Evolutionary conservation across 352 stramenopile genomes (phyloP), one percentile per base, ranked within the genome.

Genomic region (Globisporangium sylvaticum): DNA sequence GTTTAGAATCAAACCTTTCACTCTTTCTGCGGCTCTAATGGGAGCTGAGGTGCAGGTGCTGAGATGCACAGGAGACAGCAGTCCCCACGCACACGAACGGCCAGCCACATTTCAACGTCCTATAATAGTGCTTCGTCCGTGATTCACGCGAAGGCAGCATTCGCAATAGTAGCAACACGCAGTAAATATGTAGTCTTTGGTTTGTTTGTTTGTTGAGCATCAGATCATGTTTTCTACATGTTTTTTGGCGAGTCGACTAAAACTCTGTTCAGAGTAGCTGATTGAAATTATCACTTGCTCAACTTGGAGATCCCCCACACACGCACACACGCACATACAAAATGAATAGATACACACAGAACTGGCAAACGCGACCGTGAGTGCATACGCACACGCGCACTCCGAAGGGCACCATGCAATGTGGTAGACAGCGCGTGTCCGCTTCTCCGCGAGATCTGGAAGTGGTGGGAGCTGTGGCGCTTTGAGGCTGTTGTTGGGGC

Each of bases 181-280:
- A 58, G 14, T 60, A 64, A 4, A 24, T 12, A 20, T 14, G n/a
- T 31, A 39, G 24, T 15, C 29, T 62, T 46, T 24, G 37, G 48
- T 20, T 66, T 1, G 2, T 20, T 66, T 1, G 2, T 12, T 64
- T 58, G 37, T 61, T 73, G 84, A 92, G 84, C 84, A 92, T 92
- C 84, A 92, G 78, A 83, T 81, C 72, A 65, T 72, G 48, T 79
- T 92, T 62, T 83, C 84, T 85, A 91, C 84, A 92, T 88, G 74
- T 50, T 57, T 90, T 87, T 72, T 70, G 65, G 77, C 77, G 83
- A 88, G 81, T 88, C 85, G 85, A 93, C 85, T 93, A 93, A 93
- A 91, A 88, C 81, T 77, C 85, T 87, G 79, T 89, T 93, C 85
- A 85, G 85, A 91, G 85, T 93, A 93, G 85, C 85, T 93, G 85